phyloP scores from a whole-genome alignment of 2,329 filamentous ascomycete genomes.

The Botrytis pseudocinerea region DNA sequence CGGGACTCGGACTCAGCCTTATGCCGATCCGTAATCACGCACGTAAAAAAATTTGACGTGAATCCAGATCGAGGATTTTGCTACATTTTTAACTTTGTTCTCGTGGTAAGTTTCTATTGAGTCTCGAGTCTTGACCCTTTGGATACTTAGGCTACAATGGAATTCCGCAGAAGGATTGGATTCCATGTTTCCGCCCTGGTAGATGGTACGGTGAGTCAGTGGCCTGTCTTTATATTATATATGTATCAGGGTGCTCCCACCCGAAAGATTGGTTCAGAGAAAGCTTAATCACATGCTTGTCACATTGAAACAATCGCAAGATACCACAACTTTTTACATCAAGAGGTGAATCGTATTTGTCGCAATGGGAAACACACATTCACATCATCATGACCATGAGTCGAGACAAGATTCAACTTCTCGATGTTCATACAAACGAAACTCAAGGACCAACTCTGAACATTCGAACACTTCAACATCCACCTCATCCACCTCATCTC shows the following conservation, averaged over 20 bases:
- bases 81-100: neutral
- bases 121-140: neutral
- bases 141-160: neutral
- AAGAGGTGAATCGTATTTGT: neutral
- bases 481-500: neutral
- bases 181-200: neutral
- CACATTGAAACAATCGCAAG: neutral
- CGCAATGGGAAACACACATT: slow-evolving; percentile 20
- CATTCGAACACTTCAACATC: slow-evolving; percentile 7
- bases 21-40: slow-evolving; percentile 13
- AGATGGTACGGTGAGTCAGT: neutral
- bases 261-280: neutral
- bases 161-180: neutral
- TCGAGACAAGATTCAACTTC: neutral
- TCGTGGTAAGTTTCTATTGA: neutral
- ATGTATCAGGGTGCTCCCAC: slow-evolving; percentile 3
- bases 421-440: neutral
- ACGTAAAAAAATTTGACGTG: slow-evolving; percentile 5
- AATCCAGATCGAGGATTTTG: neutral
- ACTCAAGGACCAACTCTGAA: slow-evolving; percentile 12
- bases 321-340: neutral
- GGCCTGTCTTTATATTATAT: neutral
- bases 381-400: neutral
- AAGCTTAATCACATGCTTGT: slow-evolving; percentile 5
- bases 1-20: slow-evolving; percentile 17